Evolutionary conservation across 192 early-diverging fungal genomes (phyloP).

Genomic region (Thoreauomyces humboldtii): DNA sequence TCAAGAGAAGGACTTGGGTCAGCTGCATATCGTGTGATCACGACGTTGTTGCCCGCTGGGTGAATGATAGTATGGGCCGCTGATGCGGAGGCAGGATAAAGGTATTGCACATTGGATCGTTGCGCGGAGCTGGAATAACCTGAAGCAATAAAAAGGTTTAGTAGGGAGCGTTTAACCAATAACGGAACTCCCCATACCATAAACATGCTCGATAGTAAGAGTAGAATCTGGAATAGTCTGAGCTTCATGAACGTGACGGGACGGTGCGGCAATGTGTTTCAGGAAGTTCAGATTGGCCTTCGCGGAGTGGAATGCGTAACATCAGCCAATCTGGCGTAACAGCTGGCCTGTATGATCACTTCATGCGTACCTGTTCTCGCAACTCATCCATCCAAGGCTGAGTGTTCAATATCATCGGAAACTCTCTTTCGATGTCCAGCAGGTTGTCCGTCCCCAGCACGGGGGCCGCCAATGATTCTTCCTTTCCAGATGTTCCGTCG

Average conservation of each 20-base stretch:
- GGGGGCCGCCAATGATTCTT: not conserved
- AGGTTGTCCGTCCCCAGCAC: not conserved
- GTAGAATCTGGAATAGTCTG: constrained; percentile 2
- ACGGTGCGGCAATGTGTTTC: constrained; percentile 12
- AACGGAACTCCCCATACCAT: constrained; percentile 11
- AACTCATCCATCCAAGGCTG: constrained; percentile 25
- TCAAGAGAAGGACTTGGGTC: not conserved
- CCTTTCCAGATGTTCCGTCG: not conserved
- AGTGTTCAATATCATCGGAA: constrained; percentile 10
- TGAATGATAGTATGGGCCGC: not conserved
- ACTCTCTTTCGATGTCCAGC: constrained; percentile 24
- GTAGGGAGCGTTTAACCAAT: not conserved
- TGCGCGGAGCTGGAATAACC: constrained; percentile 17
- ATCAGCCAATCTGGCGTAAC: not conserved
- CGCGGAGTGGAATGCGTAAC: not conserved
- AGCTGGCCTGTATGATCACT: not conserved
- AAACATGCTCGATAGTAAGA: constrained; percentile 21
- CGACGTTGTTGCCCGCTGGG: constrained; percentile 22
- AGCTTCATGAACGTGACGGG: not conserved
- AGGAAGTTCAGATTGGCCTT: constrained; percentile 24
- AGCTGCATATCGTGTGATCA: not conserved
- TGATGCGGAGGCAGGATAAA: constrained; percentile 7
- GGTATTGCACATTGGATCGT: constrained; percentile 15
- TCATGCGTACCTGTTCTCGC: constrained; percentile 4
- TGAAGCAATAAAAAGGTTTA: not conserved